Evolutionary conservation across 345 rosid species (phyloP).

Genomic region (Camelina sativa): DNA sequence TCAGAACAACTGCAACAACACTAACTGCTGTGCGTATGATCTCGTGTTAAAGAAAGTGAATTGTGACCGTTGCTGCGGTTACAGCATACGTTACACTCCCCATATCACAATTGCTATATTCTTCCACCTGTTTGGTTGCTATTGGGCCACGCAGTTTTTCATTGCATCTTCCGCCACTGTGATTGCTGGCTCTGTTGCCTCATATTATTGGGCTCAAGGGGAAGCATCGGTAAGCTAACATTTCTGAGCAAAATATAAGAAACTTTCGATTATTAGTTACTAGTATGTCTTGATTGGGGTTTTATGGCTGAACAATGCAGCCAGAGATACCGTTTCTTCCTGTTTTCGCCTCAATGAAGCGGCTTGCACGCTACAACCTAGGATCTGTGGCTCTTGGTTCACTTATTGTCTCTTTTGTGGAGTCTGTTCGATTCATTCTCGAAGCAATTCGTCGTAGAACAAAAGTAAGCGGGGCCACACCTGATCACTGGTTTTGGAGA

Average conservation of each 20-base stretch:
- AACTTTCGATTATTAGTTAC: not conserved
- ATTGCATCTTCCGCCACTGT: constrained; percentile 84
- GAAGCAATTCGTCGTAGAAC: constrained; percentile 85
- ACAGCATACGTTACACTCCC: constrained; percentile 87
- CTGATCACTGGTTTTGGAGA: constrained; percentile 72
- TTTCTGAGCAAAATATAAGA: not conserved
- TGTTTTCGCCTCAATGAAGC: constrained; percentile 92
- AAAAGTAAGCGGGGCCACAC: constrained; percentile 57
- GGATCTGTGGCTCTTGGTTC: constrained; percentile 98
- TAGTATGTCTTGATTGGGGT: constrained; percentile 6
- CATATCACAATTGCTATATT: constrained; percentile 85
- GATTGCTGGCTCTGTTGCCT: constrained; percentile 93
- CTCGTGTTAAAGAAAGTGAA: constrained; percentile 73
- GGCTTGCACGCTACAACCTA: constrained; percentile 79
- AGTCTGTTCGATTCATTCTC: constrained; percentile 85
- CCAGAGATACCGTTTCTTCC: constrained; percentile 94
- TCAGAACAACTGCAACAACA: constrained; percentile 72
- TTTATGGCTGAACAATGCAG: constrained; percentile 54
- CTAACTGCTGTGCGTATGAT: constrained; percentile 91
- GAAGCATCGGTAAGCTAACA: constrained; percentile 71
- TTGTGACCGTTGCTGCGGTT: constrained; percentile 93
- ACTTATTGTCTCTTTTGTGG: constrained; percentile 83
- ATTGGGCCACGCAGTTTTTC: constrained; percentile 95
- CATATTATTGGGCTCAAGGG: constrained; percentile 95
- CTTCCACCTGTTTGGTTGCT: constrained; percentile 95